Evolutionary conservation across 2,329 filamentous ascomycete species (phyloP).

Genomic region (Fusarium sp.): DNA sequence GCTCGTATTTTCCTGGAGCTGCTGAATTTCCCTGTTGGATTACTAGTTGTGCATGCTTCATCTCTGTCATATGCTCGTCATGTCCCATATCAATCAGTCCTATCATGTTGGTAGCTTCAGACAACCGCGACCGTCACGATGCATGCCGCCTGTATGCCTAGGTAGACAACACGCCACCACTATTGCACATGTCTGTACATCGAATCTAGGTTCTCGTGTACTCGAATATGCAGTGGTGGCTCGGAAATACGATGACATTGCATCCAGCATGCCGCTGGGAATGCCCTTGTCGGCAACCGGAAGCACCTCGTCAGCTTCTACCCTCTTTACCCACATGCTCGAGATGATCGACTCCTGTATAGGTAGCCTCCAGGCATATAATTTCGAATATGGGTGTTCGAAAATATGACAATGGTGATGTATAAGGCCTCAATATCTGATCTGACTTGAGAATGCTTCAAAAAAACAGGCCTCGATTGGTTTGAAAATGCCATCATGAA

Average conservation of each 20-base stretch:
- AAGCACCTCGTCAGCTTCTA: background rate
- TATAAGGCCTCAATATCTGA: background rate
- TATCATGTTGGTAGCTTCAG: background rate
- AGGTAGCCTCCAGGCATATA: background rate
- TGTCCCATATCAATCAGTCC: background rate
- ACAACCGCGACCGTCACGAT: background rate
- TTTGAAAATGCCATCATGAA: conserved; percentile 1
- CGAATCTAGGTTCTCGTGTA: background rate
- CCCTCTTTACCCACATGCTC: background rate
- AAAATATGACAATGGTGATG: background rate
- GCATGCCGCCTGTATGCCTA: background rate
- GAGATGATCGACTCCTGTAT: background rate
- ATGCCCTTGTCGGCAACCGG: background rate
- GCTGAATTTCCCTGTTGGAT: background rate
- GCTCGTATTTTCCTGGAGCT: background rate
- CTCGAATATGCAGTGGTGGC: background rate
- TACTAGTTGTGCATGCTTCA: background rate
- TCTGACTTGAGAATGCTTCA: background rate
- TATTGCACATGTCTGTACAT: background rate
- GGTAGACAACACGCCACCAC: background rate
- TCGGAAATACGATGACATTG: background rate
- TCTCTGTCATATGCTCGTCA: background rate
- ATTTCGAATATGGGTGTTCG: background rate
- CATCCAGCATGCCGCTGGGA: background rate
- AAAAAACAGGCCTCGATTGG: background rate